Conservation (phyloP, 2,329 filamentous ascomycete genomes). For the Botrytis squamosa region DNA sequence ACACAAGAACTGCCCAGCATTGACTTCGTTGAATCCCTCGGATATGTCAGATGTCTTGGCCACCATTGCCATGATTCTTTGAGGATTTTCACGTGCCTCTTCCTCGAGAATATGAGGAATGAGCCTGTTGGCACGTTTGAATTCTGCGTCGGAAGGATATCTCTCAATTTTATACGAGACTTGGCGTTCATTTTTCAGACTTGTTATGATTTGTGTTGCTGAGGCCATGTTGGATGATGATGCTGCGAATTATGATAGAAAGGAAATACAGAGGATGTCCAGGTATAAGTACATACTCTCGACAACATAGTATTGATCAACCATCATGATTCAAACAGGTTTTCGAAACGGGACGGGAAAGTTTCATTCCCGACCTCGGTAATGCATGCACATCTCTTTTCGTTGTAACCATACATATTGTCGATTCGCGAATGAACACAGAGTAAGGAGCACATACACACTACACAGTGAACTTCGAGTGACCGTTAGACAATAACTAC, state of each 20-base stretch:
- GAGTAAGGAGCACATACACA: no score
- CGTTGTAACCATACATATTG: background rate
- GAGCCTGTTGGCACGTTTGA: constrained; percentile 13
- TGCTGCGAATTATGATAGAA: background rate
- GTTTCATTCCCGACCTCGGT: background rate
- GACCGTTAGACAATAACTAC: background rate
- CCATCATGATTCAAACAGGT: background rate
- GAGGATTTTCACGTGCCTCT: constrained; percentile 21
- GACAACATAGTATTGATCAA: background rate
- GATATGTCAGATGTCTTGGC: constrained; percentile 23
- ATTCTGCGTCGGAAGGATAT: background rate
- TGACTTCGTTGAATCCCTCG: constrained; percentile 24
- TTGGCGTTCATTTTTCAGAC: background rate
- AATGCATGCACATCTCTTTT: background rate
- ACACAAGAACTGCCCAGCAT: constrained; percentile 24
- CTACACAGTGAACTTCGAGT: no score
- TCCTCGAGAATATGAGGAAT: constrained; percentile 28
- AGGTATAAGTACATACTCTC: background rate
- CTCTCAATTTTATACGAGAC: background rate
- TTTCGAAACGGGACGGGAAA: background rate
- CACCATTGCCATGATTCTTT: constrained; percentile 23
- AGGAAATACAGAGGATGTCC: background rate
- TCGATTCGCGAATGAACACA: background rate
- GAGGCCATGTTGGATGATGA: background rate
- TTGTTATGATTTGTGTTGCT: background rate